A percentile compares a stretch with the other conserved stretches of the same genome.
Conservation (phyloP, 257 asterid genomes). For the Nemophila menziesii region DNA sequence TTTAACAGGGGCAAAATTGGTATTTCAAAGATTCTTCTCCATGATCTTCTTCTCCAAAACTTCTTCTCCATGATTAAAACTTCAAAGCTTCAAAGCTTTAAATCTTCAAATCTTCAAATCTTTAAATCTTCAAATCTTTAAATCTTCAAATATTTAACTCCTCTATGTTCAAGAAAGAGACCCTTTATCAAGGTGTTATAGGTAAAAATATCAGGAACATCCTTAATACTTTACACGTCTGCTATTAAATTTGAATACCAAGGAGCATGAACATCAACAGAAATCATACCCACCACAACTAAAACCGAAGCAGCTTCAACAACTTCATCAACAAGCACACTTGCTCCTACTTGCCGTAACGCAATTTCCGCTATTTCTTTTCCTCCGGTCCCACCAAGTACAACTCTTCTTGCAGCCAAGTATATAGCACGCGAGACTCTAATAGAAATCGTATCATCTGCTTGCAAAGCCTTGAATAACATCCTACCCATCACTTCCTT, state of each 20-base stretch:
- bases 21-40: too few relatives aligned
- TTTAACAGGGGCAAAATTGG: too few relatives aligned
- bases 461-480: constrained; percentile 74
- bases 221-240: constrained; percentile 24
- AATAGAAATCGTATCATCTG: constrained; percentile 49
- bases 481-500: constrained; percentile 70
- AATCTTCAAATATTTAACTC: too few relatives aligned
- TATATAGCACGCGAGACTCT: constrained; percentile 52
- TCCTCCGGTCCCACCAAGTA: constrained; percentile 57
- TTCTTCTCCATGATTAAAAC: too few relatives aligned
- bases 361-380: constrained; percentile 52
- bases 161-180: too few relatives aligned
- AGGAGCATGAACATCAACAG: constrained; percentile 62
- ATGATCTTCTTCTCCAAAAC: too few relatives aligned
- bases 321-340: constrained; percentile 35
- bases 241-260: constrained; percentile 50
- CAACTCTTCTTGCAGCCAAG: constrained; percentile 47
- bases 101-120: too few relatives aligned
- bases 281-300: constrained; percentile 45
- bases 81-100: too few relatives aligned
- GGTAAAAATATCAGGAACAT: too few relatives aligned
- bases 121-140: too few relatives aligned
- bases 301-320: constrained; percentile 39
- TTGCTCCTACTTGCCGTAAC: constrained; percentile 66
- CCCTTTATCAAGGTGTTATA: too few relatives aligned